Conservation (phyloP, 2,329 filamentous ascomycete genomes). For the Ramularia endophylla region DNA sequence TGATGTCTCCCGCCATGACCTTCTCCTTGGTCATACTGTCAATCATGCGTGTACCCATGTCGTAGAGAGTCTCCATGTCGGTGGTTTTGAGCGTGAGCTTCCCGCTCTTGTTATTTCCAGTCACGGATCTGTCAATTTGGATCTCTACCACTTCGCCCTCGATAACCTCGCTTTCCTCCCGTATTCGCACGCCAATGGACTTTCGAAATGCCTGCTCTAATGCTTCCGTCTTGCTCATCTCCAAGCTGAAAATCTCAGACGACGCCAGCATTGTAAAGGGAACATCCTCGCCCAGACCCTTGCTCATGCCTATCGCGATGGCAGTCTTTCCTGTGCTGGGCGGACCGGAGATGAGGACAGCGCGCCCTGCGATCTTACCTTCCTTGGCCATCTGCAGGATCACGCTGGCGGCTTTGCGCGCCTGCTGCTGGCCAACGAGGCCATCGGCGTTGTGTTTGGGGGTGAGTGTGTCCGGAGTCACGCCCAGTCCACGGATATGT, state of each 20-base stretch:
- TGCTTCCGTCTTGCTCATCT: constrained; percentile 99
- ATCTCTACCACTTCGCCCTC: constrained; percentile 99
- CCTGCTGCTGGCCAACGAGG: constrained; percentile 92
- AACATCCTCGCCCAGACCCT: constrained; percentile 83
- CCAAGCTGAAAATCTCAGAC: constrained; percentile 95
- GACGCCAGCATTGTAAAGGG: constrained; percentile 95
- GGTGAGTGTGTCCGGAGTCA: constrained; percentile 85
- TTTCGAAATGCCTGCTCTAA: constrained; percentile 98
- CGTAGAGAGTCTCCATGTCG: constrained; percentile 99
- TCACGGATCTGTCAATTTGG: constrained; percentile 94
- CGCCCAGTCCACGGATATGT: constrained; percentile 91
- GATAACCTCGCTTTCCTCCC: constrained; percentile 98
- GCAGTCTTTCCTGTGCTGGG: constrained; percentile 98
- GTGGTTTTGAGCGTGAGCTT: constrained; percentile 99
- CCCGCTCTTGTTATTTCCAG: constrained; percentile 92
- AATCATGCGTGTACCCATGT: constrained; percentile 99
- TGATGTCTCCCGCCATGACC: constrained; percentile 96
- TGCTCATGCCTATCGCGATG: constrained; percentile 98
- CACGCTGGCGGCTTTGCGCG: constrained; percentile 89
- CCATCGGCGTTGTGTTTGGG: constrained; percentile 82
- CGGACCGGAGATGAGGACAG: constrained; percentile 89
- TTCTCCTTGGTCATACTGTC: constrained; percentile 99
- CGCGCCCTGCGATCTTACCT: constrained; percentile 94
- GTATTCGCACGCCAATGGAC: constrained; percentile 95
- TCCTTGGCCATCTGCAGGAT: constrained; percentile 99